phyloP scores from a whole-genome alignment of 2,329 filamentous ascomycete species.

The Raffaelea arxii region DNA sequence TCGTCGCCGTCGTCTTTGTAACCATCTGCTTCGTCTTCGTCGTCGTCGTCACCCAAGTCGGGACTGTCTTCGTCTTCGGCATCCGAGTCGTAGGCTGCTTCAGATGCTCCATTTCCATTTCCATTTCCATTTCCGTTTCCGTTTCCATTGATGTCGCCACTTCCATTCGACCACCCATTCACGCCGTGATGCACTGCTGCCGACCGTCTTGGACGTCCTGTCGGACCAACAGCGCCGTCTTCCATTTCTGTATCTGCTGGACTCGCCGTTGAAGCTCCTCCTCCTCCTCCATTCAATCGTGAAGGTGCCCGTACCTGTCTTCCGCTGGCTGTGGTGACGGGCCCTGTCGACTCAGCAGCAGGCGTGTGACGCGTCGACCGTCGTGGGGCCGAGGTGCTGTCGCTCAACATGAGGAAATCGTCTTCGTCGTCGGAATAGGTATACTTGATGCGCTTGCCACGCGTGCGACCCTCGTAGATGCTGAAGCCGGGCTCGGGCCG shows the following conservation, averaged over 20 bases:
- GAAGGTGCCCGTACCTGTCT: slow-evolving; percentile 67
- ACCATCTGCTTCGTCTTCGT: slow-evolving; percentile 53
- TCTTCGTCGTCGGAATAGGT: slow-evolving; percentile 88
- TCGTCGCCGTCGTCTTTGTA: slow-evolving; percentile 51
- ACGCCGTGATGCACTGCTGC: slow-evolving; percentile 38
- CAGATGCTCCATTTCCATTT: too few relatives aligned
- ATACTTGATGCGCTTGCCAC: slow-evolving; percentile 93
- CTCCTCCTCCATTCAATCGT: slow-evolving; percentile 47
- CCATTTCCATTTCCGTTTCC: too few relatives aligned
- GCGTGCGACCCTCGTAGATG: slow-evolving; percentile 88
- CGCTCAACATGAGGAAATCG: slow-evolving; percentile 53
- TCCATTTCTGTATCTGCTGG: slow-evolving; percentile 15
- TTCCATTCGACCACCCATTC: too few relatives aligned
- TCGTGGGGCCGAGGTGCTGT: slow-evolving; percentile 50
- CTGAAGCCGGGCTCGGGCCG: slow-evolving; percentile 85
- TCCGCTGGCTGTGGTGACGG: slow-evolving; percentile 71
- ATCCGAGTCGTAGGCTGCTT: slow-evolving; percentile 42
- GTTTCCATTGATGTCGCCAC: too few relatives aligned
- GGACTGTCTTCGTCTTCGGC: slow-evolving; percentile 61
- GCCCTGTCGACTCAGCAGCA: slow-evolving; percentile 52
- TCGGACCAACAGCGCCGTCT: slow-evolving; percentile 29
- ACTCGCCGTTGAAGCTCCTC: not conserved
- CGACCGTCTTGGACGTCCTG: slow-evolving; percentile 40
- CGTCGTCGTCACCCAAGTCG: slow-evolving; percentile 67
- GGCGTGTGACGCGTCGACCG: slow-evolving; percentile 66